Conservation (phyloP, 2,329 filamentous ascomycete species). For the Calonectria crousiana region DNA sequence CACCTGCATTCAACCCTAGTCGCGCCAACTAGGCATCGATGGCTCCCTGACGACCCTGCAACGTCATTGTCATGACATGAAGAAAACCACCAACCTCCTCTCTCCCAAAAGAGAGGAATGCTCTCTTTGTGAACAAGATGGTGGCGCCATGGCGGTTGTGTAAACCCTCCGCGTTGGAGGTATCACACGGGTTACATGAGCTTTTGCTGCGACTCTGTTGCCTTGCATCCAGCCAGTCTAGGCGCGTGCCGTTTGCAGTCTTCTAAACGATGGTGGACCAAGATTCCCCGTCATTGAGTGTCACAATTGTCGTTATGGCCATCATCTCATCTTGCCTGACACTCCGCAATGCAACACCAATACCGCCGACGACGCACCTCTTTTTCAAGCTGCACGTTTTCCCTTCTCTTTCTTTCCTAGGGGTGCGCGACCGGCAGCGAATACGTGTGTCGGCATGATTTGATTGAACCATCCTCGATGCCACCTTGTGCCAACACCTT, state of each 20-base stretch:
- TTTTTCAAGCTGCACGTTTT: background rate
- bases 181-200: background rate
- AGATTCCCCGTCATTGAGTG: background rate
- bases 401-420: background rate
- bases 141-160: background rate
- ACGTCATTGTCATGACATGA: conserved; percentile 5
- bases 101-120: background rate
- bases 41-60: background rate
- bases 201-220: background rate
- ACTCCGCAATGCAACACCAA: conserved; percentile 1
- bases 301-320: background rate
- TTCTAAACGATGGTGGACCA: background rate
- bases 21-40: conserved; percentile 11
- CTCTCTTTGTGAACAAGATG: background rate
- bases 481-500: conserved; percentile 1
- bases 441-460: conserved; percentile 31
- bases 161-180: background rate
- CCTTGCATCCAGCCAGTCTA: background rate
- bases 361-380: background rate
- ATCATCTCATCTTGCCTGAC: conserved; percentile 2
- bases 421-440: background rate
- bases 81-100: background rate
- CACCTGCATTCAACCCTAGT: background rate
- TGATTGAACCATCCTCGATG: conserved; percentile 8
- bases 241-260: background rate